A percentile compares a stretch with the other conserved stretches of the same genome.
Evolutionary conservation across 2,329 filamentous ascomycete species (phyloP).

Genomic region (Xylariaceae sp.): DNA sequence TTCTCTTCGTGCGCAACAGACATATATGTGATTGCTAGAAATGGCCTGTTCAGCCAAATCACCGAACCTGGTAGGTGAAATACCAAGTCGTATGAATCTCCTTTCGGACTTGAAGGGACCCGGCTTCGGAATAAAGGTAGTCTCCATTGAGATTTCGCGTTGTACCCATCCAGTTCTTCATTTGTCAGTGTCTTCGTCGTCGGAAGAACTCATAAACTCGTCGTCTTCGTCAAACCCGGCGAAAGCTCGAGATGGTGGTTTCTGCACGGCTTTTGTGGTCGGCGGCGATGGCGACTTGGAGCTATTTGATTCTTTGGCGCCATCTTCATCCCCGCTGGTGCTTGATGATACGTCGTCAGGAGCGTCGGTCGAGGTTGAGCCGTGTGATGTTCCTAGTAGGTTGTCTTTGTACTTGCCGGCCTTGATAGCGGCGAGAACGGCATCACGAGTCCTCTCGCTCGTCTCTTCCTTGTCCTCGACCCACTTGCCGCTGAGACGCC

Average conservation of each 20-base stretch:
- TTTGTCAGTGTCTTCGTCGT: constrained; percentile 49
- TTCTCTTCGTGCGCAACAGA: too few species aligned
- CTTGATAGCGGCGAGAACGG: constrained; percentile 69
- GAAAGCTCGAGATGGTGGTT: constrained; percentile 48
- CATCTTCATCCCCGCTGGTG: constrained; percentile 28
- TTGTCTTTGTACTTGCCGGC: constrained; percentile 62
- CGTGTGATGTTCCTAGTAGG: constrained; percentile 49
- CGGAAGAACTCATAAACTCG: constrained; percentile 67
- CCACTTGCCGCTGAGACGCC: constrained; percentile 84
- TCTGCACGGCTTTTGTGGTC: constrained; percentile 40
- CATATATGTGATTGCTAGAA: too few species aligned
- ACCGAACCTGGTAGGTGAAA: too few species aligned
- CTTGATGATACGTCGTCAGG: constrained; percentile 34
- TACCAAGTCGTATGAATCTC: too few species aligned
- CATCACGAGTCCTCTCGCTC: constrained; percentile 76
- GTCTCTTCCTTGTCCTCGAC: constrained; percentile 92
- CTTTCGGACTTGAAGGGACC: too few species aligned
- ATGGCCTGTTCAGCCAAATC: too few species aligned
- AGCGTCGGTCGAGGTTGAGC: constrained; percentile 42
- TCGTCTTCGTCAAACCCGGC: constrained; percentile 80
- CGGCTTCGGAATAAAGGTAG: too few species aligned
- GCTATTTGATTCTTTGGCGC: constrained; percentile 38
- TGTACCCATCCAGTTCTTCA: not conserved
- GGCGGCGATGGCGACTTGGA: constrained; percentile 51
- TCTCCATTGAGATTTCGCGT: too few species aligned